Conservation (phyloP, 2,329 filamentous ascomycete species). For the Hypoxylon sp. region DNA sequence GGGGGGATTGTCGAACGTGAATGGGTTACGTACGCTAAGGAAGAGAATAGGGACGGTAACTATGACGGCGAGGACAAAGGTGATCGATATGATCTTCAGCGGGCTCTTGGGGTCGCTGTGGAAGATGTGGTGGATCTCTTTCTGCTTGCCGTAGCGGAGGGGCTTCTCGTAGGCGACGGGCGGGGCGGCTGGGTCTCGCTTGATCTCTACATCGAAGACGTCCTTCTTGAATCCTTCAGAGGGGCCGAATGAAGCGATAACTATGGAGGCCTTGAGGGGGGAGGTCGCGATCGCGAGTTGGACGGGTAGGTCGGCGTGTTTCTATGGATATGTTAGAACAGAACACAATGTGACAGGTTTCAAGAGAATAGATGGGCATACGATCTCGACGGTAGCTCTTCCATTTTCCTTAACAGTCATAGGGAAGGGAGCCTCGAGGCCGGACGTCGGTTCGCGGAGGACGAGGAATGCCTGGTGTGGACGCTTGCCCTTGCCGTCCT, state of each 20-base stretch:
- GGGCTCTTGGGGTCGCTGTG: conserved; percentile 83
- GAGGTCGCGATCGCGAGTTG: conserved; percentile 80
- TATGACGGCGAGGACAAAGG: conserved; percentile 81
- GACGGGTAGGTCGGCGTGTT: conserved; percentile 88
- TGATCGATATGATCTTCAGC: conserved; percentile 81
- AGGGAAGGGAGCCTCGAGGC: conserved; percentile 89
- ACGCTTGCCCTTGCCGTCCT: conserved; percentile 82
- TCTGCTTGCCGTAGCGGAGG: conserved; percentile 85
- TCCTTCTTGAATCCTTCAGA: conserved; percentile 76
- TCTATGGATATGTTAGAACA: conserved; percentile 65
- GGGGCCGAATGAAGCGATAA: conserved; percentile 89
- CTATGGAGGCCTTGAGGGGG: conserved; percentile 83
- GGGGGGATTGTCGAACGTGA: background rate
- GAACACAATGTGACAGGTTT: conserved; percentile 26
- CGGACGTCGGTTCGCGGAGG: conserved; percentile 79
- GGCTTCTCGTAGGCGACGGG: conserved; percentile 75
- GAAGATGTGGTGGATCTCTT: conserved; percentile 94
- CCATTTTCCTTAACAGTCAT: conserved; percentile 88
- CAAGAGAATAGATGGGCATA: conserved; percentile 64
- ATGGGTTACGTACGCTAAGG: conserved; percentile 70
- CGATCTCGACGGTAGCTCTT: conserved; percentile 87
- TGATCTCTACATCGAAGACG: conserved; percentile 80
- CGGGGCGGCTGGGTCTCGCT: conserved; percentile 73
- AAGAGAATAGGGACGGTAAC: conserved; percentile 82
- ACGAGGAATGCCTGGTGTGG: conserved; percentile 96